Base-by-base conservation (phyloP, 495 filamentous ascomycete species). In the Cercophora samala region DNA sequence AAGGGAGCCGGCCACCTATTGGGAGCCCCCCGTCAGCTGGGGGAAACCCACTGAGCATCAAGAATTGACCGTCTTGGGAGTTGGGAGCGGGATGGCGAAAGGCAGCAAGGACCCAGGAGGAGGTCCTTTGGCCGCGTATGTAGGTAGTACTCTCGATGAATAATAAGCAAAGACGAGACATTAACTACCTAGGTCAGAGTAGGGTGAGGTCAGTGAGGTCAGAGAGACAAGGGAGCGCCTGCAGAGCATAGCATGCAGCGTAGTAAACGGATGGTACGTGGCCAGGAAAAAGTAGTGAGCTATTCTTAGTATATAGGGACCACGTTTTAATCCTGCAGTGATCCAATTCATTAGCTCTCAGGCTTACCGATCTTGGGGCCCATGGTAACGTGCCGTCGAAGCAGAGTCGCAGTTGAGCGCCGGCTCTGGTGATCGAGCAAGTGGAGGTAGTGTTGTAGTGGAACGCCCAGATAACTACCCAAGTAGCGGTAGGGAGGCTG, bases 301-400 rank as follows among this genome's bases (percentile, higher is more conserved):
- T 78, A 78, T 78, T 77, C 75, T 78, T 78, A 76, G 76, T 69
- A 77, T 74, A 73, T 76, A 74, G 64, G 69, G 76, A 66, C 73
- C 73, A 74, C 70, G 70, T 74, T 73, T 68, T 78, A 78, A 70
- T 75, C 63, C 74, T 76, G 76, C 74, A 74, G 75, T 71, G 69
- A 65, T 69, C 70, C 74, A 74, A 75, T 75, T 75, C 74, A 75
- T 77, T 76, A 74, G 67, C 63, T 68, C 53, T 69, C 70, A 74
- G 73, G 71, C 76, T 76, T 76, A 78, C 73, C 74, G 74, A 78
- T 74, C 73, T 74, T 67, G 73, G 74, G 54, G 70, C 66, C 73
- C 73, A 78, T 75, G 74, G 76, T 77, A 74, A 75, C 76, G 73
- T 77, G 69, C 76, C 74, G 69, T 74, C 66, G 73, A 73, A 75